These are phyloP conservation scores for Diacronema lutheri DNA, from an alignment of 78 protist species.

Conservation along the genomic window DNA sequence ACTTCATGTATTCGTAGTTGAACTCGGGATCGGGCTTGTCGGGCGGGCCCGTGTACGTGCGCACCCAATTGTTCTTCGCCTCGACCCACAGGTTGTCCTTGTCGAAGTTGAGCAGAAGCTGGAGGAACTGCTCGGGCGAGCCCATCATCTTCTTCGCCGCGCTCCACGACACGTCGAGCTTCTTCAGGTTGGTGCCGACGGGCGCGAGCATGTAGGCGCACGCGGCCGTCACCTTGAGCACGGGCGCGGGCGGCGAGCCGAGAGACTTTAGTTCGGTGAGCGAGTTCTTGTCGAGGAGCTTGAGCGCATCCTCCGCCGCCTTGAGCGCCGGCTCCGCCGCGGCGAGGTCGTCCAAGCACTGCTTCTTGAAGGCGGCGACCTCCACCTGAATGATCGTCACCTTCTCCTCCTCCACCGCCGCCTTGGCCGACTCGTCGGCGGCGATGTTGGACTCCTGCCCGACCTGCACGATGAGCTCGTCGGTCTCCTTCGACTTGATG, in stretches of 20 bases:
- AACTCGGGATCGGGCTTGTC: constrained; percentile 13
- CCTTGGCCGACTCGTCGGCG: constrained; percentile 41
- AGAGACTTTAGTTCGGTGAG: constrained; percentile 70
- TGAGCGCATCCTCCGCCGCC: constrained; percentile 73
- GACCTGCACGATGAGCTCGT: constrained; percentile 44
- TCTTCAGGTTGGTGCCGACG: background rate
- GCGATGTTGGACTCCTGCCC: constrained; percentile 59
- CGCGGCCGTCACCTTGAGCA: constrained; percentile 42
- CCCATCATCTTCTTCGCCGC: constrained; percentile 56
- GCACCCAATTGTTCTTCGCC: constrained; percentile 23
- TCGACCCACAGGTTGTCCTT: background rate
- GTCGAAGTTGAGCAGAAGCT: constrained; percentile 26
- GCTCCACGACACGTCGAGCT: constrained; percentile 50
- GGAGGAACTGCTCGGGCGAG: constrained; percentile 46
- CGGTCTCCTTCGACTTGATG: constrained; percentile 23
- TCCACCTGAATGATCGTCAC: constrained; percentile 26
- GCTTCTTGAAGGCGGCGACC: constrained; percentile 40
- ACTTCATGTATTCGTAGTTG: constrained; percentile 32
- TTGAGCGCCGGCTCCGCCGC: constrained; percentile 72
- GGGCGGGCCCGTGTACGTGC: constrained; percentile 26
- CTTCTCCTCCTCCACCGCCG: constrained; percentile 47
- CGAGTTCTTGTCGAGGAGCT: constrained; percentile 59
- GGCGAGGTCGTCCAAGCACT: constrained; percentile 57
- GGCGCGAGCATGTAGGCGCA: constrained; percentile 47
- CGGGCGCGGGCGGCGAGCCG: constrained; percentile 53